phyloP scores from a whole-genome alignment of 1,284 basidiomycete genomes.

The Coniferiporia sulphurascens region DNA sequence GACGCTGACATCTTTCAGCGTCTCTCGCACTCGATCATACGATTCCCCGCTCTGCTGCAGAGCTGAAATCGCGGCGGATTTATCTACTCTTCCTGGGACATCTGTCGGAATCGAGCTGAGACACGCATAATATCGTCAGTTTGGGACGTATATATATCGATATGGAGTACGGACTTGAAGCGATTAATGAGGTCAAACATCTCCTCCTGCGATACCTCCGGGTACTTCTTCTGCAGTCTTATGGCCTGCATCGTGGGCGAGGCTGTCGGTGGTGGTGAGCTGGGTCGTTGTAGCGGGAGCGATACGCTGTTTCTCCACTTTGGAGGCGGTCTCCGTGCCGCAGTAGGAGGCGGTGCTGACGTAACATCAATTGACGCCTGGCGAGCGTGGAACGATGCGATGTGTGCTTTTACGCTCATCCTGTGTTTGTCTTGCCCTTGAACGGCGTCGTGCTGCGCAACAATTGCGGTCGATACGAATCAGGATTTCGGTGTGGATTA shows the following conservation, averaged over 20 bases:
- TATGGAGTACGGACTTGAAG: slow-evolving; percentile 73
- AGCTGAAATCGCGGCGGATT: slow-evolving; percentile 72
- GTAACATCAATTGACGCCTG: slow-evolving; percentile 1
- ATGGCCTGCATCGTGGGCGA: slow-evolving; percentile 70
- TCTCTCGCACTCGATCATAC: slow-evolving; percentile 89
- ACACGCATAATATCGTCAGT: slow-evolving; percentile 16
- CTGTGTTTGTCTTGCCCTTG: neutral
- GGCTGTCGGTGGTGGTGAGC: slow-evolving; percentile 12
- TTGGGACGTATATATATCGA: slow-evolving; percentile 16
- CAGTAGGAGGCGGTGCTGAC: slow-evolving; percentile 2
- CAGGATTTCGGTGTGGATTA: neutral
- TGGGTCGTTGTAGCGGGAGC: slow-evolving; percentile 12
- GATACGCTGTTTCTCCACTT: slow-evolving; percentile 12
- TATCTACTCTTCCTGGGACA: slow-evolving; percentile 81
- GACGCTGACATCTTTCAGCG: slow-evolving; percentile 90
- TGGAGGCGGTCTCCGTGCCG: slow-evolving; percentile 10
- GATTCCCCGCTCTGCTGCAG: slow-evolving; percentile 77
- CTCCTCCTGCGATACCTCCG: slow-evolving; percentile 87
- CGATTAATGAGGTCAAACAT: slow-evolving; percentile 89
- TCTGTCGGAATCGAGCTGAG: slow-evolving; percentile 78
- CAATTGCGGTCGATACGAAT: neutral
- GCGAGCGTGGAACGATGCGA: slow-evolving; percentile 4
- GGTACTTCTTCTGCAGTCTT: slow-evolving; percentile 90
- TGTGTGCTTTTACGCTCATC: slow-evolving; percentile 12
- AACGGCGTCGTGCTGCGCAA: neutral